A percentile compares a stretch with the other conserved stretches of the same genome.
phyloP scores from a whole-genome alignment of 208 protist genomes.

The Leishmania martiniquensis region DNA sequence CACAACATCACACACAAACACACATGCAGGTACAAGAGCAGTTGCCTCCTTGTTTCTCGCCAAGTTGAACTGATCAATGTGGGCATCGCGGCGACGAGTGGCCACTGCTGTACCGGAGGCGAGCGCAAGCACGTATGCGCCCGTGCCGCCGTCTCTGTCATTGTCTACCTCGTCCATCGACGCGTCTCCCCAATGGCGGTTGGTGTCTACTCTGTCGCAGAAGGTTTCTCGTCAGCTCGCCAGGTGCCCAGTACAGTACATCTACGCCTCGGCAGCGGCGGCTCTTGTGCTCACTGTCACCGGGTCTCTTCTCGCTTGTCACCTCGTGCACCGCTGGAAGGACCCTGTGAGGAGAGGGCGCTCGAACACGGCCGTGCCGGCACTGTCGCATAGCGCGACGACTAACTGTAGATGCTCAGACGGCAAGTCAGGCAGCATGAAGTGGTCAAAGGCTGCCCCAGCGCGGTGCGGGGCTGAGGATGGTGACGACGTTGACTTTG shows the following conservation, averaged over 20 bases:
- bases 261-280: constrained; percentile 2
- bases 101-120: background rate
- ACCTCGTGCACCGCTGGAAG: background rate
- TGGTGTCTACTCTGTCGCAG: constrained; percentile 8
- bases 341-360: background rate
- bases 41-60: background rate
- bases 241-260: background rate
- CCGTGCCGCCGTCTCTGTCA: background rate
- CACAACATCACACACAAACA: background rate
- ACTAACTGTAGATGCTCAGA: constrained; percentile 1
- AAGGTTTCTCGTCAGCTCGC: background rate
- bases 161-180: background rate
- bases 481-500: constrained; percentile 47
- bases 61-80: constrained; percentile 20
- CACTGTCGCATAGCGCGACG: background rate
- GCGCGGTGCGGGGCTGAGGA: background rate
- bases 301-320: background rate
- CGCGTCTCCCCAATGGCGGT: constrained; percentile 13
- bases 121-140: background rate
- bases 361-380: background rate
- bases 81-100: constrained; percentile 22
- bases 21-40: background rate
- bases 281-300: background rate
- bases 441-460: background rate
- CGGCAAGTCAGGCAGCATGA: background rate